Conservation (phyloP, 1,139 yeast genomes). For the Arxiozyma bovina region DNA sequence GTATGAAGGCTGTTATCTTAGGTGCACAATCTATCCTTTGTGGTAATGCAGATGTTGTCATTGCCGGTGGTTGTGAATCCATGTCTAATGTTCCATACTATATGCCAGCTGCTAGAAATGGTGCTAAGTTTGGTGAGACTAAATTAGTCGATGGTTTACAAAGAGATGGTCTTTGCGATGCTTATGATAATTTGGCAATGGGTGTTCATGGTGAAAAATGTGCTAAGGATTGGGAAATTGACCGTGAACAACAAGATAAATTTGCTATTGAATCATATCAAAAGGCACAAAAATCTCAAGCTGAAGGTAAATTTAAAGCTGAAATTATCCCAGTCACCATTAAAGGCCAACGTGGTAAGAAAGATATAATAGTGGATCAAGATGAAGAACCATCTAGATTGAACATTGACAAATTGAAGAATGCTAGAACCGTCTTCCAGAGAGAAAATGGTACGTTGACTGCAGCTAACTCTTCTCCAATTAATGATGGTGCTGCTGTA, state of each 20-base stretch:
- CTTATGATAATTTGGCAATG: slow-evolving; percentile 79
- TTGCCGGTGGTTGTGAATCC: slow-evolving; percentile 96
- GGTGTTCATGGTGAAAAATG: slow-evolving; percentile 96
- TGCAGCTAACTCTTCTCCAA: slow-evolving; percentile 91
- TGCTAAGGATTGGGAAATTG: slow-evolving; percentile 58
- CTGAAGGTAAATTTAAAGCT: slow-evolving; percentile 64
- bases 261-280: slow-evolving; percentile 61
- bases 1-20: slow-evolving; percentile 80
- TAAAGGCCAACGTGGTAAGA: slow-evolving; percentile 77
- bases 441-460: slow-evolving; percentile 89
- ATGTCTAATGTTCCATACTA: slow-evolving; percentile 96
- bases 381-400: slow-evolving; percentile 71
- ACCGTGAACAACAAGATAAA: slow-evolving; percentile 66
- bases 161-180: slow-evolving; percentile 87
- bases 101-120: slow-evolving; percentile 73
- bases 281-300: slow-evolving; percentile 74
- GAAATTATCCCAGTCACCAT: slow-evolving; percentile 85
- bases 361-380: slow-evolving; percentile 56
- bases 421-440: slow-evolving; percentile 90
- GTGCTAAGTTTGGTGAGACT: slow-evolving; percentile 82
- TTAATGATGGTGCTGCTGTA: slow-evolving; percentile 98
- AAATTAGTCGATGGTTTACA: slow-evolving; percentile 76
- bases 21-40: slow-evolving; percentile 87
- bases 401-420: slow-evolving; percentile 61
- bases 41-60: slow-evolving; percentile 85